These are phyloP conservation scores for Russula sp. DNA, from an alignment of 768 basidiomycete genomes.

Conservation along the genomic window DNA sequence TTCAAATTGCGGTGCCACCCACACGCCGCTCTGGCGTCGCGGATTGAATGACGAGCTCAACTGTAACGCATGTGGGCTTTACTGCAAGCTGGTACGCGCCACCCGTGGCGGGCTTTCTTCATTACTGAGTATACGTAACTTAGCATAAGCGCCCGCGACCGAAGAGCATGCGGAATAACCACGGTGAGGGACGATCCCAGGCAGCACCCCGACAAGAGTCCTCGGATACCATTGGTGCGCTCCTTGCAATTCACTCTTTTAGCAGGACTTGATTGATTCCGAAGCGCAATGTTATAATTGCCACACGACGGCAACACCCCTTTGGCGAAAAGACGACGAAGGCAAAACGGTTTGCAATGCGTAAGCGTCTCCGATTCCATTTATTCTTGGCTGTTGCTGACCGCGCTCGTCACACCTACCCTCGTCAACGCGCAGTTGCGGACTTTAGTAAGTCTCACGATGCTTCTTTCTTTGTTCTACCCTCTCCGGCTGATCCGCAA, in stretches of 20 bases:
- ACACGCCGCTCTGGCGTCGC: constrained; percentile 82
- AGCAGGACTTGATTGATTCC: background rate
- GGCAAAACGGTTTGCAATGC: constrained; percentile 90
- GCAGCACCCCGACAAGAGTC: constrained; percentile 60
- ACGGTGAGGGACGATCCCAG: constrained; percentile 65
- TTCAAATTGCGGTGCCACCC: constrained; percentile 86
- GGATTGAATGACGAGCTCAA: constrained; percentile 86
- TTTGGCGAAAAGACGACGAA: constrained; percentile 89
- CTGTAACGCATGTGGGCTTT: constrained; percentile 84
- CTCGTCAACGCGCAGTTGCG: constrained; percentile 47
- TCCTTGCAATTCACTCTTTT: constrained; percentile 8
- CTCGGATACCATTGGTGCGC: constrained; percentile 65
- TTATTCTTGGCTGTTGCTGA: background rate
- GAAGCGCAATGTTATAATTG: constrained; percentile 83
- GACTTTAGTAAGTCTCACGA: constrained; percentile 52
- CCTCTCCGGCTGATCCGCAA: constrained; percentile 4
- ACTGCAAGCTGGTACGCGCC: constrained; percentile 70
- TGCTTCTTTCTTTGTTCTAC: background rate
- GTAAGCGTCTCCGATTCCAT: constrained; percentile 40
- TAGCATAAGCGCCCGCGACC: constrained; percentile 86
- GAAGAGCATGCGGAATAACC: constrained; percentile 77
- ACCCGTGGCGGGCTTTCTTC: background rate
- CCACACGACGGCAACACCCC: constrained; percentile 81
- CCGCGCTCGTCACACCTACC: background rate
- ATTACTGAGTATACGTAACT: background rate